phyloP scores from a whole-genome alignment of 78 protist species.

The Trichosphaerium sp. region DNA sequence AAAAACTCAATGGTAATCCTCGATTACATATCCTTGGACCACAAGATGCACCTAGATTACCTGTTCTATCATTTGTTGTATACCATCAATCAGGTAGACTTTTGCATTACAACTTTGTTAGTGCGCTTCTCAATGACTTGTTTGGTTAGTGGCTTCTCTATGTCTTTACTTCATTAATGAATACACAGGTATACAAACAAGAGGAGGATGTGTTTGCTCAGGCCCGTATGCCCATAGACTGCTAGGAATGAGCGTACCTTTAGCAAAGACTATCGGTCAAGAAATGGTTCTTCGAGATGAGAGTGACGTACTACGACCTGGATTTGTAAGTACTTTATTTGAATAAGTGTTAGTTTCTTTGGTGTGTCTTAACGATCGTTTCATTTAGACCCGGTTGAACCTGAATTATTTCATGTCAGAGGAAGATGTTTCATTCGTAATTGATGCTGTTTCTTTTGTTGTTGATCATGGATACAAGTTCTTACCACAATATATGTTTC shows the following conservation, averaged over 20 bases:
- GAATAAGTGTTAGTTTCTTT: no score
- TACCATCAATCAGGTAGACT: neutral
- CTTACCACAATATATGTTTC: conserved; percentile 52
- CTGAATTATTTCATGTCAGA: conserved; percentile 1
- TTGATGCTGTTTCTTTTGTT: conserved; percentile 45
- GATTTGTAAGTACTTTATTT: conserved; percentile 2
- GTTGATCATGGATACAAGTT: conserved; percentile 57
- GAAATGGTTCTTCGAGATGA: conserved; percentile 21
- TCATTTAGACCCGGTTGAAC: conserved; percentile 30
- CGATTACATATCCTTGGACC: conserved; percentile 6
- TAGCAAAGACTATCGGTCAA: conserved; percentile 23
- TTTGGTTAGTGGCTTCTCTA: no score
- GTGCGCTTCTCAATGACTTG: conserved; percentile 79
- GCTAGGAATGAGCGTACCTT: conserved; percentile 62
- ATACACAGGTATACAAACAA: conserved; percentile 82
- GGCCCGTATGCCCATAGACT: conserved; percentile 78
- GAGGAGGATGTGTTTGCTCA: conserved; percentile 89
- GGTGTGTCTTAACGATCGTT: no score
- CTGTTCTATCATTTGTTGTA: conserved; percentile 26
- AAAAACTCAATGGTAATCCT: neutral
- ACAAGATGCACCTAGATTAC: conserved; percentile 1
- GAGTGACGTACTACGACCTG: neutral
- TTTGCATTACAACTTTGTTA: conserved; percentile 76
- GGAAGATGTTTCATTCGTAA: conserved; percentile 15
- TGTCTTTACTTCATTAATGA: no score